phyloP scores from a whole-genome alignment of 2,329 filamentous ascomycete species.

The Sordariomycetes sp. region DNA sequence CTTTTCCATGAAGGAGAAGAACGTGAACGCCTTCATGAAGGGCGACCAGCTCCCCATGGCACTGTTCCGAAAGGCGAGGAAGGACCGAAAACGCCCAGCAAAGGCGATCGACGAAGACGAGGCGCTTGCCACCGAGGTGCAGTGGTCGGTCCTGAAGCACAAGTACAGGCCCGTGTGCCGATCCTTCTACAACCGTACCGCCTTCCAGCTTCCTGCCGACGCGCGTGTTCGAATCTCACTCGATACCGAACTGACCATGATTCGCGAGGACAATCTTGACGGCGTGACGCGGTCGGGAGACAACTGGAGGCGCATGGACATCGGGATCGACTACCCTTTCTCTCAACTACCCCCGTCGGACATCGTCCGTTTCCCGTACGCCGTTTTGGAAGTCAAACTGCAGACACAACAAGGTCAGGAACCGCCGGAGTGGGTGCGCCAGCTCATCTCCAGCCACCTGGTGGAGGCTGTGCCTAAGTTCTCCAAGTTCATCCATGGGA shows the following conservation, averaged over 20 bases:
- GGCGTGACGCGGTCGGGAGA: conserved; percentile 62
- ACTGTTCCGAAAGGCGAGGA: conserved; percentile 93
- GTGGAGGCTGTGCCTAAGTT: conserved; percentile 99
- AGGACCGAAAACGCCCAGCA: conserved; percentile 85
- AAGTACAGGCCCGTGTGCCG: conserved; percentile 80
- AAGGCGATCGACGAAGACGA: conserved; percentile 88
- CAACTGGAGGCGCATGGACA: conserved; percentile 96
- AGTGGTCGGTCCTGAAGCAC: conserved; percentile 83
- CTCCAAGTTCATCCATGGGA: conserved; percentile 97
- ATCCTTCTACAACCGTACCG: conserved; percentile 96
- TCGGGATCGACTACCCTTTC: conserved; percentile 93
- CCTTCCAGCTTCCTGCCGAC: conserved; percentile 93
- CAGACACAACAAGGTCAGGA: conserved; percentile 94
- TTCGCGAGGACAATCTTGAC: conserved; percentile 88
- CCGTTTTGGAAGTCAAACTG: conserved; percentile 91
- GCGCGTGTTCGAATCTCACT: conserved; percentile 92
- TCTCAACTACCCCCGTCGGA: conserved; percentile 75
- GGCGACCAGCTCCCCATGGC: conserved; percentile 75
- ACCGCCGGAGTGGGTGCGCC: conserved; percentile 90
- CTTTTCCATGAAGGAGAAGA: conserved; percentile 92
- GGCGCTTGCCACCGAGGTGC: conserved; percentile 78
- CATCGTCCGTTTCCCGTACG: conserved; percentile 86
- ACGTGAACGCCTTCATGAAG: conserved; percentile 79
- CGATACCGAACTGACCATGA: conserved; percentile 91
- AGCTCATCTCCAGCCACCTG: conserved; percentile 83